Evolutionary conservation across 768 basidiomycete species (phyloP).

Genomic region (Xerocomellus amylosporus): DNA sequence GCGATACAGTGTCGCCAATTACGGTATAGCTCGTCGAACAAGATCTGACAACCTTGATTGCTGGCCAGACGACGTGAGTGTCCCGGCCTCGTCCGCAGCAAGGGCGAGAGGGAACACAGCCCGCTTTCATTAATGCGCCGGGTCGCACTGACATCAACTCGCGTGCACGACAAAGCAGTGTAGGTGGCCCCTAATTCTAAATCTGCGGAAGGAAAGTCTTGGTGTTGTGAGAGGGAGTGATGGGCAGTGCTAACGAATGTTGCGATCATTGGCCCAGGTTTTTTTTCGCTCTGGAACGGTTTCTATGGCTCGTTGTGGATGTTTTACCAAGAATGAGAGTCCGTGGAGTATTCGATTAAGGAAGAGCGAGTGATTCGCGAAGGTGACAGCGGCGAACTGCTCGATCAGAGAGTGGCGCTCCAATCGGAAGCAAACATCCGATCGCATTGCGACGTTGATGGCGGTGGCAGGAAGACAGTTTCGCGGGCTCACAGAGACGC

Average conservation of each 20-base stretch:
- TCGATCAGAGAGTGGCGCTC: slow-evolving; percentile 11
- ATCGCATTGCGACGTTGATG: background rate
- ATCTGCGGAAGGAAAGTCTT: background rate
- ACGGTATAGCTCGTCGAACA: background rate
- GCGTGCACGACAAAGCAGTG: slow-evolving; percentile 9
- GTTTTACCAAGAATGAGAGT: background rate
- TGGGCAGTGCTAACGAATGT: slow-evolving; percentile 3
- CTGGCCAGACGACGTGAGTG: background rate
- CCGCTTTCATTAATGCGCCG: slow-evolving; percentile 12
- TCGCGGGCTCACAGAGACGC: slow-evolving; percentile 4
- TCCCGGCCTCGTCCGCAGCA: background rate
- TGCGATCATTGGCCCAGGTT: background rate
- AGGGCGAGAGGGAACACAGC: slow-evolving; percentile 7
- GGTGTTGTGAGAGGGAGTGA: background rate
- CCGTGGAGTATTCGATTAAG: background rate
- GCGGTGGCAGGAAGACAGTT: slow-evolving; percentile 2
- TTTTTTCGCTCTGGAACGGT: background rate
- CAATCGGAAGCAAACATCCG: background rate
- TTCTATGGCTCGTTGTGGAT: background rate
- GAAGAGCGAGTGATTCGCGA: background rate
- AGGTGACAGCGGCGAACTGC: slow-evolving; percentile 4
- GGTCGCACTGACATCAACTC: slow-evolving; percentile 1
- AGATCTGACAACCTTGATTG: background rate
- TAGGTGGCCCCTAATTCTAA: background rate
- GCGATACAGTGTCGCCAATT: background rate